phyloP scores from a whole-genome alignment of 495 filamentous ascomycete species.

The Aspergillus haitiensis region DNA sequence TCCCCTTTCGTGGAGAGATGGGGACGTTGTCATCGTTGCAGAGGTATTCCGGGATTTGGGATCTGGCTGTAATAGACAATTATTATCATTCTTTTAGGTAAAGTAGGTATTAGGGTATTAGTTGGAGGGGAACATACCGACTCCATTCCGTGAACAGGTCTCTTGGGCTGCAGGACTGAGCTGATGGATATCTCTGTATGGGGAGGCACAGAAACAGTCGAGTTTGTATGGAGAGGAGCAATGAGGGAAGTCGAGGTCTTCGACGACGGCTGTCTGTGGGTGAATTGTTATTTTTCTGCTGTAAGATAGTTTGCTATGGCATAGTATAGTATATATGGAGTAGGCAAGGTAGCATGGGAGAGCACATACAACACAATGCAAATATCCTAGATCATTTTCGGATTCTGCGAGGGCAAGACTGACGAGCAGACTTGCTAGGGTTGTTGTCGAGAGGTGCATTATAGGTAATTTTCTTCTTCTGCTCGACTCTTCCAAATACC shows the following conservation, averaged over 20 bases:
- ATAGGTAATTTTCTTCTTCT: not conserved
- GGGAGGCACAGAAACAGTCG: slow-evolving; percentile 22
- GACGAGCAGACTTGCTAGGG: slow-evolving; percentile 9
- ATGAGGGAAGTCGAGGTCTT: slow-evolving; percentile 4
- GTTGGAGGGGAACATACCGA: slow-evolving; percentile 12
- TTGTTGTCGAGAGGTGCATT: slow-evolving; percentile 13
- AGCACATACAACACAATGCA: slow-evolving; percentile 18
- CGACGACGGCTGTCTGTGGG: slow-evolving; percentile 16
- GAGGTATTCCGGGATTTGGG: slow-evolving; percentile 13
- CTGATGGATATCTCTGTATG: not conserved
- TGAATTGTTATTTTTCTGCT: not conserved
- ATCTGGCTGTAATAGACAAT: not conserved
- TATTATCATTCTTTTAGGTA: not conserved
- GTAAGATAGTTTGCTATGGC: not conserved
- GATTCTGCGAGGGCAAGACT: slow-evolving; percentile 4
- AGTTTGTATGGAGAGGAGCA: slow-evolving; percentile 18
- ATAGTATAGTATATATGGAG: not conserved
- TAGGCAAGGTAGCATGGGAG: not conserved
- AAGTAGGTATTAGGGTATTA: too few species aligned
- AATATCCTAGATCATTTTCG: slow-evolving; percentile 11
- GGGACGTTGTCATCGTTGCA: slow-evolving; percentile 16
- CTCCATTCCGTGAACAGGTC: slow-evolving; percentile 14
- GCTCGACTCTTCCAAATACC: not conserved
- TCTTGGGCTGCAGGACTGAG: slow-evolving; percentile 7
- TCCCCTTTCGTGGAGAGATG: slow-evolving; percentile 14